Evolutionary conservation across 2,329 filamentous ascomycete genomes (phyloP).

Genomic region (Periconia macrospinosa): DNA sequence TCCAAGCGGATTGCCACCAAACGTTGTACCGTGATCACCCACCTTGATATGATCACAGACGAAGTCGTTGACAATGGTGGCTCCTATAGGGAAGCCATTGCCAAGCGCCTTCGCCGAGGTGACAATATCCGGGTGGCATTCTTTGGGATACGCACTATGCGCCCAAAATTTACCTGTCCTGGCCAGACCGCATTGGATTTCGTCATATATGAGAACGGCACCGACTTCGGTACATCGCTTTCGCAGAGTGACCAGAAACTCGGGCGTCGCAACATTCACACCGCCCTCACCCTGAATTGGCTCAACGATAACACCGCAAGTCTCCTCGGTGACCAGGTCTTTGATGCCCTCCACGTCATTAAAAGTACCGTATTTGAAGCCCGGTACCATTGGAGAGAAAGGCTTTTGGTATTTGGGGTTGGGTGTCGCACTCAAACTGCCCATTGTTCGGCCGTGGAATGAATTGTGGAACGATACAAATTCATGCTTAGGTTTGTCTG

Average conservation of each 20-base stretch:
- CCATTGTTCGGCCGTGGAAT: conserved; percentile 98
- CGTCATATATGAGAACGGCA: conserved; percentile 89
- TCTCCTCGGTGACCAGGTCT: conserved; percentile 76
- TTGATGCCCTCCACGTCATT: conserved; percentile 77
- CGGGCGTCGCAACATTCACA: conserved; percentile 78
- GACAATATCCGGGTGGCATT: conserved; percentile 89
- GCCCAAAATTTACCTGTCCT: conserved; percentile 92
- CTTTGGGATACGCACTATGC: conserved; percentile 70
- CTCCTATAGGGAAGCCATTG: conserved; percentile 94
- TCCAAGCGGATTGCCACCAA: conserved; percentile 88
- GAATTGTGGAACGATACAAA: conserved; percentile 88
- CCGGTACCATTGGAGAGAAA: conserved; percentile 93
- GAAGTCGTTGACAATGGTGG: conserved; percentile 67
- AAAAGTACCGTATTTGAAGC: conserved; percentile 82
- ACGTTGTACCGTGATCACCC: conserved; percentile 92
- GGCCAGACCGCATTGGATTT: conserved; percentile 92
- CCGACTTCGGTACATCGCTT: conserved; percentile 82
- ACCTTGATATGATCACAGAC: conserved; percentile 71
- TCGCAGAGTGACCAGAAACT: conserved; percentile 84
- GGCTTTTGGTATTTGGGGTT: conserved; percentile 98
- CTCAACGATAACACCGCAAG: conserved; percentile 93
- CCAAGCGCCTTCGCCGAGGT: conserved; percentile 95
- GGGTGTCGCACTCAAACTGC: conserved; percentile 88
- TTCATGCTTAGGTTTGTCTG: conserved; percentile 73
- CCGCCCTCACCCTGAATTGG: conserved; percentile 97